A percentile compares a stretch with the other conserved stretches of the same genome.
phyloP scores from a whole-genome alignment of 1,284 basidiomycete genomes.

The Boletus semigastroideus region DNA sequence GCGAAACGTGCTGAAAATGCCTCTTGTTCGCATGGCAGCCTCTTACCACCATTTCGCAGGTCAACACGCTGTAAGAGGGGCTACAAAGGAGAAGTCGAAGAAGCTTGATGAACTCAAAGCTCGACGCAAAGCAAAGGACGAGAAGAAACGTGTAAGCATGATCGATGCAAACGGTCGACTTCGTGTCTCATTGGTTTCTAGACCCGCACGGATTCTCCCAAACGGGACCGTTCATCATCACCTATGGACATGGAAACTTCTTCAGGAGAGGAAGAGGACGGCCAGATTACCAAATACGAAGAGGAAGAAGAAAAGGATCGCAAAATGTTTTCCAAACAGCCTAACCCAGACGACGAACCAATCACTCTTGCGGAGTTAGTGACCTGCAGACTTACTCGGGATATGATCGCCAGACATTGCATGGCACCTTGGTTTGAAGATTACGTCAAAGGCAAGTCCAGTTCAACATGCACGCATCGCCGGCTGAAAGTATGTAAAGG shows the following conservation, averaged over 20 bases:
- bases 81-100: conserved; percentile 78
- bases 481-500: conserved; percentile 43
- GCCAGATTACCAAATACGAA: conserved; percentile 67
- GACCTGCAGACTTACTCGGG: conserved; percentile 59
- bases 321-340: conserved; percentile 47
- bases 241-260: conserved; percentile 81
- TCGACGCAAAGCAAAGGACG: conserved; percentile 76
- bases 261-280: conserved; percentile 69
- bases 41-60: conserved; percentile 41
- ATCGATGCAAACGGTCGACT: neutral
- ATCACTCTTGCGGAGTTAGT: conserved; percentile 56
- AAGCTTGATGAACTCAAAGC: conserved; percentile 85
- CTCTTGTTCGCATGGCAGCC: neutral
- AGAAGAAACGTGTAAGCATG: conserved; percentile 62
- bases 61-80: conserved; percentile 73
- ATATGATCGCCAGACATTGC: conserved; percentile 62
- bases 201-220: conserved; percentile 54
- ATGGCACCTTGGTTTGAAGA: conserved; percentile 77
- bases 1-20: conserved; percentile 60
- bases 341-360: conserved; percentile 52
- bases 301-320: conserved; percentile 67
- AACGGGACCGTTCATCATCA: conserved; percentile 66
- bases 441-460: conserved; percentile 63
- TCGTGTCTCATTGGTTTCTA: conserved; percentile 23
- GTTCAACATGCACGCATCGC: neutral